A percentile compares a stretch with the other conserved stretches of the same genome.
These are phyloP conservation scores for Alternaria consortialis DNA, from an alignment of 2,329 filamentous ascomycete genomes.

Conservation along the genomic window DNA sequence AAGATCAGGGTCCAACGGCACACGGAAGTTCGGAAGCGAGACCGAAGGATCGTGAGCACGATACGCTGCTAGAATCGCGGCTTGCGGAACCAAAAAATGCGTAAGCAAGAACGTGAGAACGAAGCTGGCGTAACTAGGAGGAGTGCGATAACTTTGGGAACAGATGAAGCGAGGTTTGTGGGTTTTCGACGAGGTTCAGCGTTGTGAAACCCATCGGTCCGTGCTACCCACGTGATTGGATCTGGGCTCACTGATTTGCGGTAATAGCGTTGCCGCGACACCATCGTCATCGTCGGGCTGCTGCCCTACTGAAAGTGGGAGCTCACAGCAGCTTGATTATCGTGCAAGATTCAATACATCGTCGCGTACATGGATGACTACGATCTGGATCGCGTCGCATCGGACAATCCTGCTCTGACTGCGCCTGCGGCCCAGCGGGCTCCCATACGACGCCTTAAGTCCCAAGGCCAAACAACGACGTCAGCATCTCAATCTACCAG, in stretches of 20 bases:
- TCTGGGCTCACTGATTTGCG: slow-evolving; percentile 4
- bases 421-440: slow-evolving; percentile 29
- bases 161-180: slow-evolving; percentile 7
- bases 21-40: slow-evolving; percentile 25
- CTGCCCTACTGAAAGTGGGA: not conserved
- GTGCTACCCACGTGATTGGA: slow-evolving; percentile 19
- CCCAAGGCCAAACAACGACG: slow-evolving; percentile 16
- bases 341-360: not conserved
- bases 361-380: slow-evolving; percentile 38
- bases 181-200: slow-evolving; percentile 6
- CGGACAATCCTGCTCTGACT: slow-evolving; percentile 42
- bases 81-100: slow-evolving; percentile 1
- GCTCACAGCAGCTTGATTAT: not conserved
- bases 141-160: not conserved
- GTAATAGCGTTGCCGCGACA: slow-evolving; percentile 12
- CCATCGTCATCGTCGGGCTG: not conserved
- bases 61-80: slow-evolving; percentile 2
- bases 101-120: not conserved
- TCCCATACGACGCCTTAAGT: slow-evolving; percentile 24
- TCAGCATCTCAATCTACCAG: slow-evolving; percentile 8
- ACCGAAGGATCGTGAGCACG: slow-evolving; percentile 2
- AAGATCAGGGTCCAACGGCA: slow-evolving; percentile 13
- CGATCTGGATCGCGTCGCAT: slow-evolving; percentile 36
- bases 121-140: not conserved
- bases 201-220: slow-evolving; percentile 19